phyloP scores from a whole-genome alignment of 345 rosid genomes.

The Cardamine chenopodiifolia region DNA sequence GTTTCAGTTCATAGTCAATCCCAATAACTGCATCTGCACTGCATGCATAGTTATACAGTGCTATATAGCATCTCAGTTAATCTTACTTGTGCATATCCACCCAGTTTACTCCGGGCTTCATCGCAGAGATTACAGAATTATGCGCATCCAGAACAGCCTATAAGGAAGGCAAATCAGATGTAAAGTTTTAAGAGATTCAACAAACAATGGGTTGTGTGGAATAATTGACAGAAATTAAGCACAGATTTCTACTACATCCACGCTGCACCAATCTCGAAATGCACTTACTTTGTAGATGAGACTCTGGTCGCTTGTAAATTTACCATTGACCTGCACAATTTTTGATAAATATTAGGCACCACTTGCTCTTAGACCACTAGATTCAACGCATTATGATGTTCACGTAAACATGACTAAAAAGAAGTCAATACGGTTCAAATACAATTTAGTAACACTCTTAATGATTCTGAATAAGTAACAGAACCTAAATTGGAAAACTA shows the following conservation, averaged over 20 bases:
- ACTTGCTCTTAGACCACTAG: not conserved
- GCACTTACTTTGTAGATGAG: conserved; percentile 79
- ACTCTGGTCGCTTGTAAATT: conserved; percentile 79
- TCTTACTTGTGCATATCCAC: conserved; percentile 94
- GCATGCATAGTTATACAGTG: not conserved
- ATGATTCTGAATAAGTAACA: conserved; percentile 13
- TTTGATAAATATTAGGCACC: conserved; percentile 26
- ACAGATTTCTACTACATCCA: conserved; percentile 4
- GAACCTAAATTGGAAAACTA: not conserved
- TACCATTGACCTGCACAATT: conserved; percentile 82
- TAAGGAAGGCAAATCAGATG: conserved; percentile 20
- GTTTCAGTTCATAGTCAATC: conserved; percentile 10
- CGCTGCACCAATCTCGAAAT: conserved; percentile 1
- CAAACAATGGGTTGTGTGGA: not conserved
- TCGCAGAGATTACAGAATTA: conserved; percentile 72
- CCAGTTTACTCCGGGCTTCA: conserved; percentile 91
- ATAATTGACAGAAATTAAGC: not conserved
- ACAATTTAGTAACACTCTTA: not conserved
- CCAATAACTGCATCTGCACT: conserved; percentile 14
- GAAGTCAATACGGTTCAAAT: not conserved
- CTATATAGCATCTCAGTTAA: not conserved
- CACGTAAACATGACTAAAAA: not conserved
- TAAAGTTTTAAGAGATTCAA: conserved; percentile 2
- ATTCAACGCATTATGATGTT: not conserved
- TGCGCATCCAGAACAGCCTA: conserved; percentile 92